Percentiles rank a stretch among this genome's conserved stretches.
Conservation (phyloP, 78 protist genomes). For the Parvularia atlantis region DNA sequence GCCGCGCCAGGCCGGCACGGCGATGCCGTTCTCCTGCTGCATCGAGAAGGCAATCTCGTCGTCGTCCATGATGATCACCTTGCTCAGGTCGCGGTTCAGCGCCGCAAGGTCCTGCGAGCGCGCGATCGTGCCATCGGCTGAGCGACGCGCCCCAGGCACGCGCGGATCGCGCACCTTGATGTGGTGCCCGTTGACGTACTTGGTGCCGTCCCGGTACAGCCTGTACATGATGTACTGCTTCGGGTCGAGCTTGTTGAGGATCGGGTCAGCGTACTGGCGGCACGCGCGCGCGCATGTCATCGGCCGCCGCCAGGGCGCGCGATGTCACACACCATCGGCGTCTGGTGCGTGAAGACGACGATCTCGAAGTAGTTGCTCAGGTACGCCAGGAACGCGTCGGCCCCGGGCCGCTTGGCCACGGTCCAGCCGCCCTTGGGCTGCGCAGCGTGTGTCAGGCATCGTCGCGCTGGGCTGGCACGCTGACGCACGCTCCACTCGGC, state of each 20-base stretch:
- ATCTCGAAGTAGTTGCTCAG: constrained; percentile 1
- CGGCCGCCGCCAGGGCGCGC: background rate
- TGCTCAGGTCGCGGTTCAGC: constrained; percentile 4
- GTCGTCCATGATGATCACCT: constrained; percentile 13
- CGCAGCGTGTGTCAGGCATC: background rate
- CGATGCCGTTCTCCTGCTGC: constrained; percentile 3
- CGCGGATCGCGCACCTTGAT: background rate
- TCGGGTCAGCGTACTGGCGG: constrained; percentile 20
- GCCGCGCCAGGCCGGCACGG: background rate
- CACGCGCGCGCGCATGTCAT: no score
- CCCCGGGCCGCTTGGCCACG: constrained; percentile 13
- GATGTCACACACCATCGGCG: background rate
- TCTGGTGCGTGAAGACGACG: constrained; percentile 9
- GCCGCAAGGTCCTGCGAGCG: constrained; percentile 1
- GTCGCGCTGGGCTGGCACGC: background rate
- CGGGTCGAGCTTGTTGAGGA: constrained; percentile 6
- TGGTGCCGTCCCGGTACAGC: background rate
- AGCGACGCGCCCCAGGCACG: no score
- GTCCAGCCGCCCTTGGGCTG: background rate
- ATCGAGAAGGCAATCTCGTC: background rate
- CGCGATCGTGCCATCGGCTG: background rate
- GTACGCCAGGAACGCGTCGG: constrained; percentile 8
- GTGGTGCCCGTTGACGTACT: constrained; percentile 1
- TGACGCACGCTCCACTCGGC: constrained; percentile 1
- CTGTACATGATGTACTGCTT: background rate